These are phyloP conservation scores for Ustilago vetiveriae DNA, from an alignment of 1,284 basidiomycete species.

Conservation along the genomic window DNA sequence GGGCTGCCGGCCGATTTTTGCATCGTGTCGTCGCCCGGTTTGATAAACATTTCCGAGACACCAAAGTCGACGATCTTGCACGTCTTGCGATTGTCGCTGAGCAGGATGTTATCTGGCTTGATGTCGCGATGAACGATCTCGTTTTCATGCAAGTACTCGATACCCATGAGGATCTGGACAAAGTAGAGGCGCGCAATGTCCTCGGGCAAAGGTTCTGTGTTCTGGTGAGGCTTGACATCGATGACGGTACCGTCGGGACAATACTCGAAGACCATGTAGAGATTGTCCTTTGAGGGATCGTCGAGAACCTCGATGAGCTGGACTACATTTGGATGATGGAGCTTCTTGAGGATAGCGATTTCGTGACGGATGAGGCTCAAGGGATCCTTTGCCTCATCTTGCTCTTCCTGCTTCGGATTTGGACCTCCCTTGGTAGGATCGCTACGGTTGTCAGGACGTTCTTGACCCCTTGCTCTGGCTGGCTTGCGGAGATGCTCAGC, in stretches of 20 bases:
- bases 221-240: constrained; percentile 66
- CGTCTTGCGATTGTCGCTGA: constrained; percentile 69
- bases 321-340: constrained; percentile 69
- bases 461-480: constrained; percentile 1
- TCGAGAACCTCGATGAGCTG: constrained; percentile 72
- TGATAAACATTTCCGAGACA: constrained; percentile 71
- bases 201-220: constrained; percentile 60
- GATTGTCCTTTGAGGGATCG: constrained; percentile 70
- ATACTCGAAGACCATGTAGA: constrained; percentile 70
- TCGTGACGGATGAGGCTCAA: constrained; percentile 61
- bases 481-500: constrained; percentile 35
- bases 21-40: constrained; percentile 69
- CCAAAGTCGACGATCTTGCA: constrained; percentile 74
- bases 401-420: constrained; percentile 1
- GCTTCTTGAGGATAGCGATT: constrained; percentile 62
- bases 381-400: constrained; percentile 52
- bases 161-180: constrained; percentile 71
- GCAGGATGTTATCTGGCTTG: constrained; percentile 72
- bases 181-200: constrained; percentile 70
- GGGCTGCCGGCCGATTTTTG: constrained; percentile 70
- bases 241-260: constrained; percentile 70
- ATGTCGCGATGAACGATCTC: constrained; percentile 71
- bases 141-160: constrained; percentile 72
- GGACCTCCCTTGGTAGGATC: constrained; percentile 6
- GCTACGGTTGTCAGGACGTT: constrained; percentile 4